Evolutionary conservation across 2,329 filamentous ascomycete genomes (phyloP).

Genomic region (Claviceps spartinae): DNA sequence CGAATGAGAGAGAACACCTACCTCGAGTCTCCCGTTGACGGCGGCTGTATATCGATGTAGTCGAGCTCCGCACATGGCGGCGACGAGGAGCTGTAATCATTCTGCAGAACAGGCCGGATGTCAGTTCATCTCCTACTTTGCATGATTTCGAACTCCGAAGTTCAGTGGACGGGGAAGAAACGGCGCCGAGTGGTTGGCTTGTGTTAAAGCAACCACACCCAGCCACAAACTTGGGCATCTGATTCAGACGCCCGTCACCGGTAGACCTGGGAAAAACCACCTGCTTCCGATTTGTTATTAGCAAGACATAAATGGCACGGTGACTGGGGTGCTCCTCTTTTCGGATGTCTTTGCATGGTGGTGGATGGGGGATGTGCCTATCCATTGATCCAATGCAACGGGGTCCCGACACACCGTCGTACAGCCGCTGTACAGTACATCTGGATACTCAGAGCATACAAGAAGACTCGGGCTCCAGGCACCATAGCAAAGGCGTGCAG

Average conservation of each 20-base stretch:
- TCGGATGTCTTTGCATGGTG: slow-evolving; percentile 9
- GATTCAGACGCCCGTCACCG: slow-evolving; percentile 6
- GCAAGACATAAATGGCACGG: slow-evolving; percentile 9
- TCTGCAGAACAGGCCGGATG: slow-evolving; percentile 17
- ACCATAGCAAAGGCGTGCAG: slow-evolving; percentile 8
- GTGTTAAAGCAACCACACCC: slow-evolving; percentile 3
- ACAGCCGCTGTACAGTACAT: slow-evolving; percentile 13
- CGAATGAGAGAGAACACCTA: slow-evolving; percentile 24
- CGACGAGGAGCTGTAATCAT: slow-evolving; percentile 44
- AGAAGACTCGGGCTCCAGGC: slow-evolving; percentile 6
- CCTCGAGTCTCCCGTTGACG: slow-evolving; percentile 39
- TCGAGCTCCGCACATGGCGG: slow-evolving; percentile 32
- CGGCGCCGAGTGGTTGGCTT: slow-evolving; percentile 3
- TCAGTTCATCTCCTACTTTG: slow-evolving; percentile 12
- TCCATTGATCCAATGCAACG: slow-evolving; percentile 7
- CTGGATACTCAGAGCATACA: slow-evolving; percentile 9
- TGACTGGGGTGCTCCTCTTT: slow-evolving; percentile 7
- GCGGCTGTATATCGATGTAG: slow-evolving; percentile 37
- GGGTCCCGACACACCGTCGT: slow-evolving; percentile 8
- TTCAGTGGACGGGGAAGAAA: slow-evolving; percentile 1
- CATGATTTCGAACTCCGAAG: slow-evolving; percentile 2
- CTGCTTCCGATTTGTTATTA: slow-evolving; percentile 7
- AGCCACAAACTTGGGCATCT: slow-evolving; percentile 2
- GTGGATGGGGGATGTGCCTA: slow-evolving; percentile 8
- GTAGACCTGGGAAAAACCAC: slow-evolving; percentile 2